Evolutionary conservation across 2,329 filamentous ascomycete species (phyloP), one percentile per base, ranked within the genome.

Genomic region (Boeremia exigua): DNA sequence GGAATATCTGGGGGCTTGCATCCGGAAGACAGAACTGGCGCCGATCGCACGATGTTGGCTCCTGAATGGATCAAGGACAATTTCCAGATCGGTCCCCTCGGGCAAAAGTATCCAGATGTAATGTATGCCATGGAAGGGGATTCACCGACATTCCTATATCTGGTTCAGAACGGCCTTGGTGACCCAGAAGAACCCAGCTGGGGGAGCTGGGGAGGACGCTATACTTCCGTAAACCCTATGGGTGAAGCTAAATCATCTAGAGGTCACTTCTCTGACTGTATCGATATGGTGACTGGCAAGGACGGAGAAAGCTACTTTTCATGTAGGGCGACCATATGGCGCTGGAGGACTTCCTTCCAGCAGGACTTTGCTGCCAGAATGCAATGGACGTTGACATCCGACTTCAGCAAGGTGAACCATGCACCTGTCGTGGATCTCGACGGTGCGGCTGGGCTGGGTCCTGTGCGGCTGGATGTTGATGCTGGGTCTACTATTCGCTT

Each of bases 101-200:
- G 81, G 1, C 57, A 61, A 0, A 72, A 67, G 1, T 83, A 83
- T 51, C 80, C 80, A 0, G 68, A 79, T 53, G 77, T 72, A 34
- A 60, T 73, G 17, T 82, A 76, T 52, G 80, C 80, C 52, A 72
- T 76, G 27, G 81, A 84, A 61, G 78, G 78, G n/a, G 78, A 81
- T 47, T 79, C 78, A 1, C 78, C 77, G 2, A 73, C 75, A 0
- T 78, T 79, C 54, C 56, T 80, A 4, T 75, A 71, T 42, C 64
- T 78, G 1, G 74, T 80, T 23, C 76, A 76, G 45, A 80, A 80
- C 54, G 78, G 79, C 0, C 67, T 80, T 2, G 71, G 72, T 4
- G 62, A 68, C 6, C 69, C 74, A 1, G 72, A 78, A 23, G 61
- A 74, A 15, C 78, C 77, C 0, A 69, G 75, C 17, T 80, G 73